Percentiles rank a stretch among this genome's conserved stretches.
Evolutionary conservation across 179 eudicot species (phyloP).

Genomic region (Drosera spatulata): DNA sequence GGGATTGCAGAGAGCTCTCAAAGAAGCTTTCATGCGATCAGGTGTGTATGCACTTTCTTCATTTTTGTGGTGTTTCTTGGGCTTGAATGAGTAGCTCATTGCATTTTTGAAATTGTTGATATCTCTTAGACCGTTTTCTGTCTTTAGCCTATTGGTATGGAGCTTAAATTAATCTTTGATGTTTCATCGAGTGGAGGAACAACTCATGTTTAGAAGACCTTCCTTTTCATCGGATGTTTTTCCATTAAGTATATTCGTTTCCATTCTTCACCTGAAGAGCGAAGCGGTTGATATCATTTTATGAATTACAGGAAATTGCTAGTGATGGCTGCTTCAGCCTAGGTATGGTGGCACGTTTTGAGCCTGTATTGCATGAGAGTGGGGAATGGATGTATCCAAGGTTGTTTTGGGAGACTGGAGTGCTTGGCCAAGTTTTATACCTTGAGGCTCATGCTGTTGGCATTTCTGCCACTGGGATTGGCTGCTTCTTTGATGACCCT

Average conservation of each 20-base stretch:
- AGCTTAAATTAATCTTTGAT: too few relatives aligned
- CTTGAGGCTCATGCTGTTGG: conserved; percentile 92
- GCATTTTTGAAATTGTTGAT: neutral
- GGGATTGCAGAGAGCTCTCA: conserved; percentile 47
- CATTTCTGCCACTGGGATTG: conserved; percentile 91
- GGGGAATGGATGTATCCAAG: conserved; percentile 97
- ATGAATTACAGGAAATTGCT: conserved; percentile 62
- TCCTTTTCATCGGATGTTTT: too few relatives aligned
- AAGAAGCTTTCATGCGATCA: conserved; percentile 83
- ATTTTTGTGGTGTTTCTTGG: neutral
- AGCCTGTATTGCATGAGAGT: conserved; percentile 49
- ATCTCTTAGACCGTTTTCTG: too few relatives aligned
- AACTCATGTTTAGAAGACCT: too few relatives aligned
- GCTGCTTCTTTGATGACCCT: conserved; percentile 93
- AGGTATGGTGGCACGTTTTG: conserved; percentile 83
- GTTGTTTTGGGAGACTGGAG: conserved; percentile 89
- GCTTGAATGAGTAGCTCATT: neutral
- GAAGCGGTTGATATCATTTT: neutral
- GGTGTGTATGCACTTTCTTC: conserved; percentile 28
- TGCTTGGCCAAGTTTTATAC: conserved; percentile 86
- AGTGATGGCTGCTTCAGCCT: conserved; percentile 95
- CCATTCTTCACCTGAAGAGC: neutral
- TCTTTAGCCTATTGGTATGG: too few relatives aligned
- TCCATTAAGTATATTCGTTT: too few relatives aligned
- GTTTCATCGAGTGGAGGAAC: too few relatives aligned